Conservation (phyloP, 2,329 filamentous ascomycete genomes). For the Plectosphaerella plurivora region DNA sequence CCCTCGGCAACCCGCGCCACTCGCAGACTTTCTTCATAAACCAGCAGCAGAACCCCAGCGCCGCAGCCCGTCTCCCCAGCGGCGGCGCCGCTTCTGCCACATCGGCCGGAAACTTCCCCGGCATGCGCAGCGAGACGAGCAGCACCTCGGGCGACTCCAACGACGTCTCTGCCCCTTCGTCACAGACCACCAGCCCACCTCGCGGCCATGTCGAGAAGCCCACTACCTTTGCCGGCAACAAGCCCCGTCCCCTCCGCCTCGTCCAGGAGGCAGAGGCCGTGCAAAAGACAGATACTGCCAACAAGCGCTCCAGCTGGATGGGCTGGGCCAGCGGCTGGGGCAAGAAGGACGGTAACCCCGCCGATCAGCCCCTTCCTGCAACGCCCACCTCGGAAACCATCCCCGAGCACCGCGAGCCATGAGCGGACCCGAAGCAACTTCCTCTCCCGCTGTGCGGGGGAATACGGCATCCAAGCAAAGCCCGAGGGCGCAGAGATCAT, state of each 20-base stretch:
- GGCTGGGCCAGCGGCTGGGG: constrained; percentile 48
- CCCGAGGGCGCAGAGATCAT: not conserved
- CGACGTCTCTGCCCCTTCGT: constrained; percentile 38
- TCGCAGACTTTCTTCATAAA: constrained; percentile 61
- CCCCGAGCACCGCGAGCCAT: constrained; percentile 7
- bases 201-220: constrained; percentile 46
- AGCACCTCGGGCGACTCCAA: constrained; percentile 66
- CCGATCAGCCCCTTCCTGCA: constrained; percentile 6
- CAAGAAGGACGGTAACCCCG: constrained; percentile 39
- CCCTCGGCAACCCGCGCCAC: constrained; percentile 52
- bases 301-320: constrained; percentile 63
- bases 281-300: constrained; percentile 34
- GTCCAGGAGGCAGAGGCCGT: constrained; percentile 70
- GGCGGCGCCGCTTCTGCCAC: constrained; percentile 36
- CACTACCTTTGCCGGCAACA: constrained; percentile 60
- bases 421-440: not conserved
- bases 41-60: constrained; percentile 47
- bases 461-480: too few species aligned
- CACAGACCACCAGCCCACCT: constrained; percentile 46
- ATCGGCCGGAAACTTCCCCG: constrained; percentile 62
- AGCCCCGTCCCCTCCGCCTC: constrained; percentile 78
- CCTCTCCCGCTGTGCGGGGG: not conserved
- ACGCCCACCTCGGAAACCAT: constrained; percentile 6
- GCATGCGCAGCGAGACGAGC: constrained; percentile 62
- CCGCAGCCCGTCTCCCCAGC: constrained; percentile 47